A percentile compares a stretch with the other conserved stretches of the same genome.
Conservation (phyloP, 768 basidiomycete genomes). For the Phylloporus arenicola region DNA sequence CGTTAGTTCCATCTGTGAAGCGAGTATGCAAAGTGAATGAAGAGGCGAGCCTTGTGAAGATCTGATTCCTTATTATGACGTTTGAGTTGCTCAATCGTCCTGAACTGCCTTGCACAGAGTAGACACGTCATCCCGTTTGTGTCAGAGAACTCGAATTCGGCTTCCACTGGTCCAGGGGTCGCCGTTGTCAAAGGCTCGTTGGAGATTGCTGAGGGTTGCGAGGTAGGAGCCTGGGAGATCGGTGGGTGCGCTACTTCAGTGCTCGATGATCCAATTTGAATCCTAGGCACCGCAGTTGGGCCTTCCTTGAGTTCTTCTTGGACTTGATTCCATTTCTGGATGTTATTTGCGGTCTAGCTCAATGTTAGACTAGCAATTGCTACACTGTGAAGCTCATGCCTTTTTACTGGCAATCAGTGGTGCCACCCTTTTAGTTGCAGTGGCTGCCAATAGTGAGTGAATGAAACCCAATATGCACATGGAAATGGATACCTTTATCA, state of each 20-base stretch:
- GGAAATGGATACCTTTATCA: constrained; percentile 30
- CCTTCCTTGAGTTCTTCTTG: constrained; percentile 75
- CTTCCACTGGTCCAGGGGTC: constrained; percentile 41
- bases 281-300: constrained; percentile 22
- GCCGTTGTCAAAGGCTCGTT: constrained; percentile 28
- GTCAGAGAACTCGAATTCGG: constrained; percentile 83
- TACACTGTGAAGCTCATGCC: constrained; percentile 37
- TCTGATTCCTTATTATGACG: constrained; percentile 93
- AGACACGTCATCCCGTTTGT: constrained; percentile 69
- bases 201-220: constrained; percentile 11
- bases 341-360: constrained; percentile 76
- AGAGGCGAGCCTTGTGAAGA: constrained; percentile 79
- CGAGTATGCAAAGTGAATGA: constrained; percentile 30
- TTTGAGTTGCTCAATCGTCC: constrained; percentile 74
- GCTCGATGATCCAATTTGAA: constrained; percentile 6
- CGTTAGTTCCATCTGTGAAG: constrained; percentile 27
- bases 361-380: not conserved
- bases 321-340: constrained; percentile 96
- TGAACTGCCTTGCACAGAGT: constrained; percentile 92
- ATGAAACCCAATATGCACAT: not conserved
- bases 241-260: constrained; percentile 6
- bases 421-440: constrained; percentile 64
- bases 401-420: constrained; percentile 84
- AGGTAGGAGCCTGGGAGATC: constrained; percentile 6
- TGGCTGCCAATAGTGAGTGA: constrained; percentile 27